phyloP scores from a whole-genome alignment of 139 green algal genomes.

The Picochlorum sp. region DNA sequence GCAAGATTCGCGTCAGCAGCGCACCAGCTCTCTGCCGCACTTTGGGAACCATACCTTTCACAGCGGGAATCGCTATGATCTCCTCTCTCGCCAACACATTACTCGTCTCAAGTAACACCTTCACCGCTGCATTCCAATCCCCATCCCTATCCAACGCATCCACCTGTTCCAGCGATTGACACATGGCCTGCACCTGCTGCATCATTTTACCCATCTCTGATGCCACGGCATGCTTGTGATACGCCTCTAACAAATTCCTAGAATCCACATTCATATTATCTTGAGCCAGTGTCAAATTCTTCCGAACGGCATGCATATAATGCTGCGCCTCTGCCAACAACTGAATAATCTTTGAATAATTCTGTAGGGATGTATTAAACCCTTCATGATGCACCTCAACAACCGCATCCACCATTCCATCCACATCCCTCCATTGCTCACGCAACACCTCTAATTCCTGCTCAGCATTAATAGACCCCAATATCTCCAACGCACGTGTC shows the following conservation, averaged over 20 bases:
- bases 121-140: slow-evolving; percentile 34
- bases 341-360: slow-evolving; percentile 75
- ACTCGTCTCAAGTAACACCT: slow-evolving; percentile 27
- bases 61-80: slow-evolving; percentile 50
- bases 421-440: slow-evolving; percentile 33
- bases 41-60: slow-evolving; percentile 40
- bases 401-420: slow-evolving; percentile 54
- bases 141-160: slow-evolving; percentile 28
- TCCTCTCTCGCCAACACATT: slow-evolving; percentile 1
- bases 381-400: slow-evolving; percentile 64
- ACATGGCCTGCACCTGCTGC: slow-evolving; percentile 43
- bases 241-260: slow-evolving; percentile 51
- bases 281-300: slow-evolving; percentile 38
- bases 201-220: slow-evolving; percentile 53
- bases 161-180: slow-evolving; percentile 10
- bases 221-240: slow-evolving; percentile 47
- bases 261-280: slow-evolving; percentile 42
- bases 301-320: slow-evolving; percentile 45
- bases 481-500: slow-evolving; percentile 65
- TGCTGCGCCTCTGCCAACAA: slow-evolving; percentile 62
- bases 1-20: slow-evolving; percentile 13
- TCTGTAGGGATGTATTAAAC: slow-evolving; percentile 79
- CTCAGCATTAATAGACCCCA: slow-evolving; percentile 50
- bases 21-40: slow-evolving; percentile 20
- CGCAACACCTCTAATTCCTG: slow-evolving; percentile 50